phyloP scores from a whole-genome alignment of 495 filamentous ascomycete species.

The Hypoxylon fuscum region DNA sequence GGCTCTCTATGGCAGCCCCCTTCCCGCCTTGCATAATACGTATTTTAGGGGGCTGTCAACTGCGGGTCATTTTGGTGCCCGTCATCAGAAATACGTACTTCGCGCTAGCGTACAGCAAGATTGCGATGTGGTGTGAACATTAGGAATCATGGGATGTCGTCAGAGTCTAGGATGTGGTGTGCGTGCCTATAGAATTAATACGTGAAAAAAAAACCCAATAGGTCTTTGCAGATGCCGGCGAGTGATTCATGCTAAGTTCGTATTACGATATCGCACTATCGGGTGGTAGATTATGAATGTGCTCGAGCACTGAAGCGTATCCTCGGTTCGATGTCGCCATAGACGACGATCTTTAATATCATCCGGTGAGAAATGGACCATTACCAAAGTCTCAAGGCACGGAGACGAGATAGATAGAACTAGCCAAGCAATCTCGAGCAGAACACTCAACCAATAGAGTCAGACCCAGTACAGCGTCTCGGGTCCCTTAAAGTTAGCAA shows the following conservation, averaged over 20 bases:
- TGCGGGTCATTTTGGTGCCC: constrained; percentile 12
- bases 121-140: neutral
- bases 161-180: neutral
- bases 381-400: constrained; percentile 9
- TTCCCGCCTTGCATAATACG: too few relatives aligned
- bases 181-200: neutral
- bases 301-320: neutral
- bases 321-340: constrained; percentile 17
- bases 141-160: neutral
- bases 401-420: constrained; percentile 1
- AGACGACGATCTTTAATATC: constrained; percentile 7
- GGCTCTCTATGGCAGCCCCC: constrained; percentile 6
- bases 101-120: neutral
- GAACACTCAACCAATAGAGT: constrained; percentile 19
- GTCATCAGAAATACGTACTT: neutral
- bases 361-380: too few relatives aligned
- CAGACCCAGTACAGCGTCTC: constrained; percentile 36
- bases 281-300: neutral
- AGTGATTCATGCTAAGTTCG: neutral
- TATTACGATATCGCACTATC: neutral
- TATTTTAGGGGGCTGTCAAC: neutral
- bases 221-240: constrained; percentile 1
- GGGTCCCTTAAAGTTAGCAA: constrained; percentile 28
- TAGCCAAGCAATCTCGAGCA: constrained; percentile 5
- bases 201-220: neutral